These are phyloP conservation scores for Dissophora ornata DNA, from an alignment of 192 early-diverging fungal species.

Conservation along the genomic window DNA sequence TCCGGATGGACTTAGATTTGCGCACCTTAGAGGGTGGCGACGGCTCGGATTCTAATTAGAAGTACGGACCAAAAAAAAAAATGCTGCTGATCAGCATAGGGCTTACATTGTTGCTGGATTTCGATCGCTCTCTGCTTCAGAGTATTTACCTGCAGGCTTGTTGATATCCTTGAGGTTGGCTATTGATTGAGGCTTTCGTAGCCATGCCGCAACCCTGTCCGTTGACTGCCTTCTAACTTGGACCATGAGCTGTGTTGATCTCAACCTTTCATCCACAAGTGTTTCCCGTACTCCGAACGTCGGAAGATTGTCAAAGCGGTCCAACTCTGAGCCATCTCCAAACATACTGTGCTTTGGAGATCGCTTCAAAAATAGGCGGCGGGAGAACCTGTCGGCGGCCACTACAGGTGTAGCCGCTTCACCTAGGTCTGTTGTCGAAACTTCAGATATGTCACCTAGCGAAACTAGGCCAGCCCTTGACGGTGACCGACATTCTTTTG, in stretches of 20 bases:
- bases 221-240: constrained; percentile 26
- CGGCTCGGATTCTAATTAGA: constrained; percentile 1
- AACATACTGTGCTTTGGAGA: constrained; percentile 34
- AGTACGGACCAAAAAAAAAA: background rate
- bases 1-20: constrained; percentile 37
- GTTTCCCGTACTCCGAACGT: constrained; percentile 1
- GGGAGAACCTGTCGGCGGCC: constrained; percentile 9
- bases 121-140: no score
- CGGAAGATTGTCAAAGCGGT: constrained; percentile 41
- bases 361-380: constrained; percentile 29
- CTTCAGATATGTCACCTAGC: constrained; percentile 13
- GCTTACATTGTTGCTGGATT: background rate
- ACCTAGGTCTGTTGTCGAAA: constrained; percentile 21
- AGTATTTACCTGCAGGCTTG: constrained; percentile 35
- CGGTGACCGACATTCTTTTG: constrained; percentile 26
- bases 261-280: background rate
- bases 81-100: background rate
- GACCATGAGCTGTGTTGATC: background rate
- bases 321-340: constrained; percentile 45
- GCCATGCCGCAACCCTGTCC: constrained; percentile 37
- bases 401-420: constrained; percentile 3
- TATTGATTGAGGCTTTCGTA: constrained; percentile 43
- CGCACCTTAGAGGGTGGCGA: constrained; percentile 13
- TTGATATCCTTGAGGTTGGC: constrained; percentile 28
- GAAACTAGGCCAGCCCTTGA: constrained; percentile 19